Evolutionary conservation across 805 yeast genomes (phyloP), one percentile per base, ranked within the genome.

Genomic region (Huiozyma naganishii): DNA sequence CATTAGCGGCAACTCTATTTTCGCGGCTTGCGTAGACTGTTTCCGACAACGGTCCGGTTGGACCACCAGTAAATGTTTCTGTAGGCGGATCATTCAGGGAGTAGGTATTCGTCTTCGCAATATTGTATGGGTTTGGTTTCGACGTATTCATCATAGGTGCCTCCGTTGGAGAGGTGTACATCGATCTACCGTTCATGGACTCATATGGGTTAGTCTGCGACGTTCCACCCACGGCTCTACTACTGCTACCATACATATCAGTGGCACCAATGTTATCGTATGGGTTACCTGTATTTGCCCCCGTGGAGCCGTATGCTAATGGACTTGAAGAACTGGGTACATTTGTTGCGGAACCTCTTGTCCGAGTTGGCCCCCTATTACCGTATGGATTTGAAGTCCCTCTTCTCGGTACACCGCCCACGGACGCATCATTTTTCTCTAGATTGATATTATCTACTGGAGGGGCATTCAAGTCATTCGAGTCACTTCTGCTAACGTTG

Each of bases 1-100:
- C 66, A 23, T 58, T 61, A 11, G 46, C 41, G 6, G 46, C 51
- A 13, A 45, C 48, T 30, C 44, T 45, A 17, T 47, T 42, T 23
- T 48, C 40, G 32, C 32, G 42, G 11, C 39, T 32, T 11, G 37
- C 40, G 12, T 38, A 38, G 32, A 29, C 32, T 9, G n/a, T 12
- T 28, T 27, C 40, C 40, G 12, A 12, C 37, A 38, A 13, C 8
- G 27, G 11, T 17, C 27, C 27, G 6, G 6, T 36, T 4, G 34
- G n/a, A 32, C n/a, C n/a, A 4, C n/a, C n/a, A 32, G 34, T n/a
- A 32, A 10, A 37, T 5, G 36, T 32, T 1, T 36, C 27, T 7
- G 43, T 34, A 11, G 43, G 36, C 27, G 44, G 33, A 27, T 37
- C 41, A 37, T 42, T 37, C 12, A 42, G 23, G 23, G 23, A 17